Evolutionary conservation across 2,329 filamentous ascomycete species (phyloP).

Genomic region (Lachnellula suecica): DNA sequence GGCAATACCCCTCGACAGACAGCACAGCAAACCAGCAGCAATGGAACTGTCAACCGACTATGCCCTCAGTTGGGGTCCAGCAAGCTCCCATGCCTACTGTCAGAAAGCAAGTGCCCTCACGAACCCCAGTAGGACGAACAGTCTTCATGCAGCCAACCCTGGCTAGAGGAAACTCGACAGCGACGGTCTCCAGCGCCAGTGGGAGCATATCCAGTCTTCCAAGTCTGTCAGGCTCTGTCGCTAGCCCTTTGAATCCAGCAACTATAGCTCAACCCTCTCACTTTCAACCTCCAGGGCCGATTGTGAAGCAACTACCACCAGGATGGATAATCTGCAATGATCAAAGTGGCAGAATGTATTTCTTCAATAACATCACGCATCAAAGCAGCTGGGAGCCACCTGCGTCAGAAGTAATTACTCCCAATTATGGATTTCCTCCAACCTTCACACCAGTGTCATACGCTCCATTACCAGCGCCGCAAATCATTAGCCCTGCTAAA

Average conservation of each 20-base stretch:
- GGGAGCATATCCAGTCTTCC: neutral
- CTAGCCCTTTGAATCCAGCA: neutral
- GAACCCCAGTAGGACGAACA: neutral
- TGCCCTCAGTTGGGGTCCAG: neutral
- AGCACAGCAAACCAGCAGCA: neutral
- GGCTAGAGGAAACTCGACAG: neutral
- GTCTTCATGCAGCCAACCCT: neutral
- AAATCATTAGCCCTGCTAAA: neutral
- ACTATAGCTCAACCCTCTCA: neutral
- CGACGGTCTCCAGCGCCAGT: neutral
- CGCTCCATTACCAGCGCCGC: neutral
- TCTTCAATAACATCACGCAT: neutral
- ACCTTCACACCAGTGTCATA: neutral
- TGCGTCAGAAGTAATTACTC: neutral
- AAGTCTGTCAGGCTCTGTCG: neutral
- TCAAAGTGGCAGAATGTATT: neutral
- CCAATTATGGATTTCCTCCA: neutral
- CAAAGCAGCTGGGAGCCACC: neutral
- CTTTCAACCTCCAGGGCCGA: neutral
- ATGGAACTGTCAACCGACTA: neutral
- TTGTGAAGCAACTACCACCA: neutral
- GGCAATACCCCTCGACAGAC: neutral
- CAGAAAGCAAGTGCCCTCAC: neutral
- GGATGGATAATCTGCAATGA: constrained; percentile 1
- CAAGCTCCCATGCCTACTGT: neutral